Evolutionary conservation across 106 monocot species (phyloP).

Genomic region (Phalaenopsis equestris): DNA sequence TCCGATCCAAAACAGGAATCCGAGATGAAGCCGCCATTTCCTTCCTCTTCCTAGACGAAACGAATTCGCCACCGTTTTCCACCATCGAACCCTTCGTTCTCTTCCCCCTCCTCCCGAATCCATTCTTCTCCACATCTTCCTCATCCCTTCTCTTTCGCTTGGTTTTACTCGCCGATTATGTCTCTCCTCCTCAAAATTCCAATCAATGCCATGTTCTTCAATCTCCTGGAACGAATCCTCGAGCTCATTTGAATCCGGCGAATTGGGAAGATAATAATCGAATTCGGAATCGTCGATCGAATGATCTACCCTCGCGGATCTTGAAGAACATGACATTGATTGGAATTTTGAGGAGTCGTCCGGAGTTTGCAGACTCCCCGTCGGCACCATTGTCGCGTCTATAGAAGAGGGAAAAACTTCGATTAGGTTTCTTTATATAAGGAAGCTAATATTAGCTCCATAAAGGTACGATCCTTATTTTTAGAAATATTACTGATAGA

Average conservation of each 20-base stretch:
- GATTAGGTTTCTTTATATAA: too few relatives aligned
- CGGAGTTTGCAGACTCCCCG: too few relatives aligned
- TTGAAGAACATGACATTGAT: too few relatives aligned
- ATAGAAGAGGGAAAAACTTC: too few relatives aligned
- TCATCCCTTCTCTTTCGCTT: background rate
- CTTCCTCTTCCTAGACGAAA: background rate
- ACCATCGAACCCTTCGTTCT: background rate
- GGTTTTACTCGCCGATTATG: background rate
- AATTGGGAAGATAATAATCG: background rate
- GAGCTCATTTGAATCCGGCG: background rate
- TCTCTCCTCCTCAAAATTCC: conserved; percentile 1
- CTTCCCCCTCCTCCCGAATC: background rate
- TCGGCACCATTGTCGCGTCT: too few relatives aligned
- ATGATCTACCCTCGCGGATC: too few relatives aligned
- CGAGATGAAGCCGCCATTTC: background rate
- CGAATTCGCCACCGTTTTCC: background rate
- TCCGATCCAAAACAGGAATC: background rate
- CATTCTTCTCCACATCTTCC: background rate
- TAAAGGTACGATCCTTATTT: too few relatives aligned
- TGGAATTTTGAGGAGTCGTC: too few relatives aligned
- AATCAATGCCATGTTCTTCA: background rate
- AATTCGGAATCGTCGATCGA: background rate
- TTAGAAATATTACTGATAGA: too few relatives aligned
- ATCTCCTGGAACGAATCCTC: background rate
- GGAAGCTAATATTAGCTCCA: too few relatives aligned